Percentiles rank a stretch among this genome's conserved stretches.
phyloP scores from a whole-genome alignment of 2,329 filamentous ascomycete genomes.

The Fusarium circinatum region DNA sequence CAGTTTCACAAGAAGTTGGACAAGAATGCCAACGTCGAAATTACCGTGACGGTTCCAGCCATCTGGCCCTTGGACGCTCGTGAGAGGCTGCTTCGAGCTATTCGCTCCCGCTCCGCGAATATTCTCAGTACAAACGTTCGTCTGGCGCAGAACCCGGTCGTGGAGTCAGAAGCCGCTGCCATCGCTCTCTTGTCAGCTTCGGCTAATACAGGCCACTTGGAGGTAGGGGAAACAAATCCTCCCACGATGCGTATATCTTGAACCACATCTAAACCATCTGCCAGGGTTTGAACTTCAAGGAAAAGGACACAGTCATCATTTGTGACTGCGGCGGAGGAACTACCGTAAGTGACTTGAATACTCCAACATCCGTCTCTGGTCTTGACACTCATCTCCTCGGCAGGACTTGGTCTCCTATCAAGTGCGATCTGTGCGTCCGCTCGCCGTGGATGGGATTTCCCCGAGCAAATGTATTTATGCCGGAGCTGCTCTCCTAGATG shows the following conservation, averaged over 20 bases:
- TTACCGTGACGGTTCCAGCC: too few species aligned
- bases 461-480: not conserved
- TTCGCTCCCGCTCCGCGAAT: too few species aligned
- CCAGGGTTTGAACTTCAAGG: not conserved
- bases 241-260: not conserved
- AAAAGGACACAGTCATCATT: not conserved
- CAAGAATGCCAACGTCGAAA: too few species aligned
- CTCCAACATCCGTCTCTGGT: not conserved
- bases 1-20: too few species aligned
- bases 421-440: not conserved
- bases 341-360: not conserved
- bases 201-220: not conserved
- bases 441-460: not conserved
- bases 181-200: not conserved
- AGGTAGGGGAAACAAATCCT: not conserved
- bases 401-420: not conserved
- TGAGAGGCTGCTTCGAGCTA: too few species aligned
- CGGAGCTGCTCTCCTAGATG: not conserved
- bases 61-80: too few species aligned
- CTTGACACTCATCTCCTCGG: not conserved
- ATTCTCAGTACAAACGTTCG: not conserved
- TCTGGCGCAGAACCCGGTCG: not conserved
- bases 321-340: not conserved
- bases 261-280: not conserved
- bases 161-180: not conserved